These are phyloP conservation scores for Schizosaccharomyces versatilis DNA, from an alignment of 1,139 yeast genomes.

Conservation along the genomic window DNA sequence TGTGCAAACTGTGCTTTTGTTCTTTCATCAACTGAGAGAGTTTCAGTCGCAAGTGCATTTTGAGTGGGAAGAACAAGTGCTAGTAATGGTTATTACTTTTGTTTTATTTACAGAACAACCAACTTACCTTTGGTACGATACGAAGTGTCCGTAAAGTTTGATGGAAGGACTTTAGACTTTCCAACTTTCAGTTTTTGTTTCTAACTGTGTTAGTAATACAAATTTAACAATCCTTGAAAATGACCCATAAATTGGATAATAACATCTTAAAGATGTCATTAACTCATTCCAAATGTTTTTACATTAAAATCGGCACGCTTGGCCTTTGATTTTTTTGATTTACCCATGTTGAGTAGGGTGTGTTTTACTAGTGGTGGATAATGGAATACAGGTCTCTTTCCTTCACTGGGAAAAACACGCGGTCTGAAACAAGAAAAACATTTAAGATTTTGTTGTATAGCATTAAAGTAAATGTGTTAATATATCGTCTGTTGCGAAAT, in stretches of 20 bases:
- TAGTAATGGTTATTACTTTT: constrained; percentile 2
- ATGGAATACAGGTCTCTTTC: no score
- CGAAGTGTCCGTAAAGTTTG: constrained; percentile 65
- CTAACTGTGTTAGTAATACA: constrained; percentile 12
- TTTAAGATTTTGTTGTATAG: no score
- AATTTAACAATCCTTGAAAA: not conserved
- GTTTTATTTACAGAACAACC: constrained; percentile 27
- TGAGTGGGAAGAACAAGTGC: not conserved
- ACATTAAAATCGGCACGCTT: constrained; percentile 49
- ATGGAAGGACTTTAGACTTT: constrained; percentile 46
- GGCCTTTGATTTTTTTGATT: constrained; percentile 34
- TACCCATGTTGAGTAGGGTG: not conserved
- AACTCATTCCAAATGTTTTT: constrained; percentile 11
- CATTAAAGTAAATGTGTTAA: no score
- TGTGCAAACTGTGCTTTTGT: constrained; percentile 18
- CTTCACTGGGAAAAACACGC: no score
- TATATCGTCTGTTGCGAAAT: no score
- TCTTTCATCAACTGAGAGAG: not conserved
- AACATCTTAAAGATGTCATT: not conserved
- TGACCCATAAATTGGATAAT: no score
- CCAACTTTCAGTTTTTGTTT: constrained; percentile 81
- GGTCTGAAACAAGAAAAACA: no score
- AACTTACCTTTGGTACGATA: constrained; percentile 56
- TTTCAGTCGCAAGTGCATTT: constrained; percentile 5
- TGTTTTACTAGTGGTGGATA: not conserved